These are phyloP conservation scores for Leccinum disarticulatum DNA, from an alignment of 768 basidiomycete genomes.

Conservation along the genomic window DNA sequence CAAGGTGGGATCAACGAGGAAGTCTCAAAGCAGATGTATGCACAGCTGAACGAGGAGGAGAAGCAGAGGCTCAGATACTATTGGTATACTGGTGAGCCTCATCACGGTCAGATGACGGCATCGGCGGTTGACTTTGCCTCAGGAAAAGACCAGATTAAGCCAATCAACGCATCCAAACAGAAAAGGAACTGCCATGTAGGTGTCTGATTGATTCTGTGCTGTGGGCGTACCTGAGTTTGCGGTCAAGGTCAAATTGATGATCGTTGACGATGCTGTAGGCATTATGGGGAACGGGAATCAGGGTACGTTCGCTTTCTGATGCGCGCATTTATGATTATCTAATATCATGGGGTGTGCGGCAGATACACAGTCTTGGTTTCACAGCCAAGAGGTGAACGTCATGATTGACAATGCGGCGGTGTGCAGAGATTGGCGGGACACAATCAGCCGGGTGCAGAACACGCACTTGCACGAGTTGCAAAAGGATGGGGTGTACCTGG, in stretches of 20 bases:
- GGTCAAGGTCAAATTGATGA: constrained; percentile 58
- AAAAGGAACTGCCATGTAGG: constrained; percentile 68
- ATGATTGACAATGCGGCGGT: constrained; percentile 57
- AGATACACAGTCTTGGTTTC: constrained; percentile 72
- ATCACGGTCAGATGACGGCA: neutral
- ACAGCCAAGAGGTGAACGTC: constrained; percentile 68
- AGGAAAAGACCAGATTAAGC: constrained; percentile 63
- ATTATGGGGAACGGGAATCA: constrained; percentile 75
- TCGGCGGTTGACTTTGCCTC: constrained; percentile 1
- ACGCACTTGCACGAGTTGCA: constrained; percentile 47
- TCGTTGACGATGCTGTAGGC: constrained; percentile 61
- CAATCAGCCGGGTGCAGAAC: constrained; percentile 53
- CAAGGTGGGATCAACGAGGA: constrained; percentile 76
- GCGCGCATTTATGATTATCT: constrained; percentile 3
- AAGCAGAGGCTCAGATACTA: constrained; percentile 50
- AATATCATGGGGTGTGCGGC: neutral
- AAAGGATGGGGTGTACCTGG: constrained; percentile 59
- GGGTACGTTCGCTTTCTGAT: constrained; percentile 30
- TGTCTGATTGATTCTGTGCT: constrained; percentile 1
- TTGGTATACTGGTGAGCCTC: constrained; percentile 47
- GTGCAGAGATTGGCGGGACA: constrained; percentile 56
- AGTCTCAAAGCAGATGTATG: constrained; percentile 60
- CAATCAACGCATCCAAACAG: constrained; percentile 63
- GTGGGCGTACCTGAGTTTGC: neutral
- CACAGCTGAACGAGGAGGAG: constrained; percentile 42